Evolutionary conservation across 2,329 filamentous ascomycete species (phyloP).

Genomic region (Penicillium occitanis): DNA sequence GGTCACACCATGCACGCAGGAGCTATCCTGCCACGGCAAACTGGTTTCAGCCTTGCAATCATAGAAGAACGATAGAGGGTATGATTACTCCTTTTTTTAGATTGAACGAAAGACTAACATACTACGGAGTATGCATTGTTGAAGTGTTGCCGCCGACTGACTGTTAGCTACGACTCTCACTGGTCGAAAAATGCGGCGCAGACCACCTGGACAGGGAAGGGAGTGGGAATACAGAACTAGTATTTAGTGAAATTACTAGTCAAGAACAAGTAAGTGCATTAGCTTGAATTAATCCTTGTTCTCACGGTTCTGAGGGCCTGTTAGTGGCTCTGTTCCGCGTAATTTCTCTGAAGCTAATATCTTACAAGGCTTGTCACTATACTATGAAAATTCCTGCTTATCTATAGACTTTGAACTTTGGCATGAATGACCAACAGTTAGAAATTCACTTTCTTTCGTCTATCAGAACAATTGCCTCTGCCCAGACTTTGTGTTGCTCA

Average conservation of each 20-base stretch:
- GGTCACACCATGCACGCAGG: not conserved
- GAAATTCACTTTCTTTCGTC: slow-evolving; percentile 1
- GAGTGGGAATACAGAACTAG: slow-evolving; percentile 20
- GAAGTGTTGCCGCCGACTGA: not conserved
- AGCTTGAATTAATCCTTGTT: too few species aligned
- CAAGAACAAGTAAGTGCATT: too few species aligned
- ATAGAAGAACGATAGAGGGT: not conserved
- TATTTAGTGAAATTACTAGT: not conserved
- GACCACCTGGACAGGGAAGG: not conserved
- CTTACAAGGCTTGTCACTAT: not conserved
- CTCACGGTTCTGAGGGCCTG: too few species aligned
- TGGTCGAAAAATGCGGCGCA: slow-evolving; percentile 9
- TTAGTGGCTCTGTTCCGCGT: too few species aligned
- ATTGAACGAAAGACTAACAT: not conserved
- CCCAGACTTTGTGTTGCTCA: slow-evolving; percentile 26
- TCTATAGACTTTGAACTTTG: not conserved
- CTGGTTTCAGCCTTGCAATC: not conserved
- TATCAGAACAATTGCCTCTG: slow-evolving; percentile 25
- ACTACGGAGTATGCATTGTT: too few species aligned
- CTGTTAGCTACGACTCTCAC: not conserved
- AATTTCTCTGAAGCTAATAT: not conserved
- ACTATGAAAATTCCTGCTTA: not conserved
- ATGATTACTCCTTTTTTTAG: not conserved
- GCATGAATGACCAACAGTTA: not conserved
- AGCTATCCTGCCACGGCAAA: not conserved